Conservation (phyloP, 768 basidiomycete species). For the Galerina sulciceps region DNA sequence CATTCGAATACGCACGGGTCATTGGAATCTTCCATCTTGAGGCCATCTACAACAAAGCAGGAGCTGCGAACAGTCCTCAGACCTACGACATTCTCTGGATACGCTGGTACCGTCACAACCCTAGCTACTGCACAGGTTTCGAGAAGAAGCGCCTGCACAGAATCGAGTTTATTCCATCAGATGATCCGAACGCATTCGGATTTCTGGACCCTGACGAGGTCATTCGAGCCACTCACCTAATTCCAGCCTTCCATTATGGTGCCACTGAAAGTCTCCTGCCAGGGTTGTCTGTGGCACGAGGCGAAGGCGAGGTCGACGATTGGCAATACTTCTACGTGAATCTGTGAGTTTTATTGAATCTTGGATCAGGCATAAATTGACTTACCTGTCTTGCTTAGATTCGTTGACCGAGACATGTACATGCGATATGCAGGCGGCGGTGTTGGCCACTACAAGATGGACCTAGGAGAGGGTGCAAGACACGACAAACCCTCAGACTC, state of each 20-base stretch:
- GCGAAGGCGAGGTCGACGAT: background rate
- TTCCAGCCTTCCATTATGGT: constrained; percentile 27
- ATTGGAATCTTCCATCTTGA: constrained; percentile 20
- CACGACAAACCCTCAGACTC: too few species aligned
- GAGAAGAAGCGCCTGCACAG: constrained; percentile 26
- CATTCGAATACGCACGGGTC: constrained; percentile 22
- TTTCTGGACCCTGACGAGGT: constrained; percentile 36
- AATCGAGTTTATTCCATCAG: constrained; percentile 31
- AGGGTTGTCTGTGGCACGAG: too few species aligned
- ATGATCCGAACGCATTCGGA: constrained; percentile 33
- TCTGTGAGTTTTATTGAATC: background rate
- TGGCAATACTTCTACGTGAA: background rate
- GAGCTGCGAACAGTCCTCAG: background rate
- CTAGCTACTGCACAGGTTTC: background rate
- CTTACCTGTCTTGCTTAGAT: background rate
- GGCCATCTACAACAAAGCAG: background rate
- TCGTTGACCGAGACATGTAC: background rate
- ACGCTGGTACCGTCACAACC: constrained; percentile 15
- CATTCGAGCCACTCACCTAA: constrained; percentile 26
- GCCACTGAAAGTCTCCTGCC: too few species aligned
- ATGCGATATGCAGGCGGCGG: background rate
- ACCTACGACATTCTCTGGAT: constrained; percentile 8
- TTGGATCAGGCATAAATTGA: background rate
- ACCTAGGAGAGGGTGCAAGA: too few species aligned
- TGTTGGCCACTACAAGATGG: background rate